Percentiles rank a stretch among this genome's conserved stretches.
Conservation (phyloP, 164 flowering plant species). For the Hamamelis virginiana region DNA sequence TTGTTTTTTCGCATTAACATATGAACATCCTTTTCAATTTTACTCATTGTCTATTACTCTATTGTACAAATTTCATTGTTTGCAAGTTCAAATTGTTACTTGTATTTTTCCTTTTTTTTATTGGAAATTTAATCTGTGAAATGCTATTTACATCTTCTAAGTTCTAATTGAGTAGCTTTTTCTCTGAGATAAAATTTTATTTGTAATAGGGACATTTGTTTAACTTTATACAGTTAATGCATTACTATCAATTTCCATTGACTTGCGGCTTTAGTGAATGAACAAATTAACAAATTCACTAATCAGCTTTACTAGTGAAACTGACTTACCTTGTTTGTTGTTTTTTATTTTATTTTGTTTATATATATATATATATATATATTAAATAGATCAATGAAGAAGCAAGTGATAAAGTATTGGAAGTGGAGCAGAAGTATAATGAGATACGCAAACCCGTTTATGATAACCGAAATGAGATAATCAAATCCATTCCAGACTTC, state of each 20-base stretch:
- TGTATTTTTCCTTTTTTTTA: background rate
- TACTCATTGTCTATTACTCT: too few species aligned
- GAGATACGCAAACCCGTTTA: constrained; percentile 80
- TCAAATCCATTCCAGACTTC: constrained; percentile 86
- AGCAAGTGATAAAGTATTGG: constrained; percentile 87
- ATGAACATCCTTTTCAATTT: too few species aligned
- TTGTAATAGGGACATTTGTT: too few species aligned
- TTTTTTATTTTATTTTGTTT: background rate
- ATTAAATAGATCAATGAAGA: constrained; percentile 72
- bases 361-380: too few species aligned
- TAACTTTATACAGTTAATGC: too few species aligned
- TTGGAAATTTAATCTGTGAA: background rate
- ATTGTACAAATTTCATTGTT: too few species aligned
- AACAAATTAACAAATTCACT: too few species aligned
- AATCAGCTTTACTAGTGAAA: too few species aligned
- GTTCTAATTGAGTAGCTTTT: background rate
- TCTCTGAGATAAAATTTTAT: background rate
- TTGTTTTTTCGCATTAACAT: too few species aligned
- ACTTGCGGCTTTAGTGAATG: too few species aligned
- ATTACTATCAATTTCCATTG: too few species aligned
- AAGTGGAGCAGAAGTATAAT: constrained; percentile 86
- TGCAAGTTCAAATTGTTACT: background rate
- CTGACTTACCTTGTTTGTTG: background rate
- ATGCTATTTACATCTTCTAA: background rate
- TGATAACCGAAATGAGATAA: constrained; percentile 65